Evolutionary conservation across 2,329 filamentous ascomycete genomes (phyloP), one percentile per base, ranked within the genome.

Genomic region (Chrysosporium queenslandicum): DNA sequence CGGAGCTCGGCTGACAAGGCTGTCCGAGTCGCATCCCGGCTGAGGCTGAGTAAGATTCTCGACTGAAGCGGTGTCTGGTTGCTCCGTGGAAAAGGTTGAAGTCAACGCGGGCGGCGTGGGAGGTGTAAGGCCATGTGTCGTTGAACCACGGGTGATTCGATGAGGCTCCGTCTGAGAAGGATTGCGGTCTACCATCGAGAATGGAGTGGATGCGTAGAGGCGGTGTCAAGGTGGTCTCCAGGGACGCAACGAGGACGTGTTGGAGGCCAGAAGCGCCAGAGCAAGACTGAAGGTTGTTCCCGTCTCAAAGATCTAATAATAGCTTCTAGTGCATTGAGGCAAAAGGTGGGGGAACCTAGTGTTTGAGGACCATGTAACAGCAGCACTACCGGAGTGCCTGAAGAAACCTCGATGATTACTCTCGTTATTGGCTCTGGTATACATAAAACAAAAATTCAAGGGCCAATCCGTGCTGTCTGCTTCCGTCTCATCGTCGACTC

Each of bases 111-210:
- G 18, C 5, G n/a, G n/a, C n/a, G n/a, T 14, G 48, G 3, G 40
- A 16, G 46, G 20, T 49, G 36, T 12, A 41, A 27, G 27, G 20
- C 40, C 49, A 51, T 30, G 9, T 30, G 37, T 42, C 12, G 39
- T 23, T 34, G 41, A 18, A 27, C 30, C 49, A 37, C 5, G 1
- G 41, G 9, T 36, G 30, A 29, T 37, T 43, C 37, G 47, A 32
- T 48, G 6, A 21, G 29, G 32, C 16, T 45, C 49, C 49, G 40
- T 23, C 29, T 37, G 49, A 34, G n/a, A 29, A 36, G 49, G 5
- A 20, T 16, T 43, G 20, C n/a, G 40, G 45, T 51, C 49, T 51
- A 43, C 49, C 49, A 51, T 51, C 30, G 49, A 45, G 49, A 45
- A 51, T 45, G 30, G 40, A 18, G 20, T 39, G 29, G 29, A 12